These are phyloP conservation scores for Nelumbo lutea DNA, from an alignment of 164 flowering plant species.

Conservation along the genomic window DNA sequence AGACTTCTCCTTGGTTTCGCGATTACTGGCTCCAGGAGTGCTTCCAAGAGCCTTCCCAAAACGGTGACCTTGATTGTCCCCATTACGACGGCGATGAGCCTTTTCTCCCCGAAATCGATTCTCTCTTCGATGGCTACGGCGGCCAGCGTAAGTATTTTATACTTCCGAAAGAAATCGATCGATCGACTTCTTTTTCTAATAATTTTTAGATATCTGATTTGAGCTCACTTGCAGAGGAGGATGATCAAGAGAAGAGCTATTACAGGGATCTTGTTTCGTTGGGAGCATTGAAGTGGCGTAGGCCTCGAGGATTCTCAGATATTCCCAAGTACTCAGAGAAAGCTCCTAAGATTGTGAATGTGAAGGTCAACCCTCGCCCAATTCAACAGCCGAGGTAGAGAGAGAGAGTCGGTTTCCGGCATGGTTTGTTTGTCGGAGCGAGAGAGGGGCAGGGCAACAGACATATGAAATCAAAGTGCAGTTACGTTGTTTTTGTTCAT, in stretches of 20 bases:
- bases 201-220: background rate
- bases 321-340: slow-evolving; percentile 45
- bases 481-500: too few relatives aligned
- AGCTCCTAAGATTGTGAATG: slow-evolving; percentile 72
- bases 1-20: slow-evolving; percentile 75
- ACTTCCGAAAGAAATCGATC: background rate
- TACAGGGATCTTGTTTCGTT: slow-evolving; percentile 37
- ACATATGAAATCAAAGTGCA: too few relatives aligned
- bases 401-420: background rate
- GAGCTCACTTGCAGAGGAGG: slow-evolving; percentile 10
- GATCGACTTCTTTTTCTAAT: background rate
- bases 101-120: slow-evolving; percentile 38
- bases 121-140: slow-evolving; percentile 32
- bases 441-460: background rate
- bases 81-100: slow-evolving; percentile 33
- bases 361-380: slow-evolving; percentile 57
- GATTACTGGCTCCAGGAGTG: slow-evolving; percentile 90
- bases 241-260: slow-evolving; percentile 25
- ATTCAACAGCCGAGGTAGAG: slow-evolving; percentile 82
- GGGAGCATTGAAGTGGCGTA: slow-evolving; percentile 47
- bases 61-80: slow-evolving; percentile 7
- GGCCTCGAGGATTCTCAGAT: slow-evolving; percentile 21
- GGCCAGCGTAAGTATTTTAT: slow-evolving; percentile 18
- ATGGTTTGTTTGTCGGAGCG: background rate
- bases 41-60: slow-evolving; percentile 47